phyloP scores from a whole-genome alignment of 83 land plant genomes.

The Picea mariana region DNA sequence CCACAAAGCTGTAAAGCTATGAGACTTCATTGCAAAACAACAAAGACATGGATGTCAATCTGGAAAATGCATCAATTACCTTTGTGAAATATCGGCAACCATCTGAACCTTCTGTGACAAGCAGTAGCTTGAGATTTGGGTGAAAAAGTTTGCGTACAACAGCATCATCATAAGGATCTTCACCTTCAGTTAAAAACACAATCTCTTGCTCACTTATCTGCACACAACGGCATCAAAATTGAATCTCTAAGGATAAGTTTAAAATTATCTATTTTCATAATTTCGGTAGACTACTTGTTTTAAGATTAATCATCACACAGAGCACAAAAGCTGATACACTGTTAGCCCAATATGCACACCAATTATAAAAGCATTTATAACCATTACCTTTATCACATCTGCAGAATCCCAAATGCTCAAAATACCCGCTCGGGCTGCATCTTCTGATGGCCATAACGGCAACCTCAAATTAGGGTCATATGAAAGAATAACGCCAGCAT shows the following conservation, averaged over 20 bases:
- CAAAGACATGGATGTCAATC: background rate
- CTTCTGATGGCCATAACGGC: conserved; percentile 79
- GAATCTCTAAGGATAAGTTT: background rate
- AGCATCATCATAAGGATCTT: conserved; percentile 74
- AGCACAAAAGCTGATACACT: background rate
- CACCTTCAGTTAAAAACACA: conserved; percentile 68
- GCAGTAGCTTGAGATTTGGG: conserved; percentile 71
- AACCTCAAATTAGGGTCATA: conserved; percentile 88
- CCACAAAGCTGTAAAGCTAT: background rate
- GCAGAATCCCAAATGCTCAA: conserved; percentile 83
- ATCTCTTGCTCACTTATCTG: conserved; percentile 16
- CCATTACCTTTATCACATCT: conserved; percentile 74
- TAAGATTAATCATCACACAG: background rate
- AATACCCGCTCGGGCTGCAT: conserved; percentile 70
- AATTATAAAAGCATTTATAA: background rate
- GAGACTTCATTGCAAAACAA: background rate
- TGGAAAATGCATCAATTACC: conserved; percentile 31
- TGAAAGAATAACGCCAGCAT: conserved; percentile 61
- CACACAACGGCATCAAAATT: conserved; percentile 6
- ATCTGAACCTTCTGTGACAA: conserved; percentile 77
- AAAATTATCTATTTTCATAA: background rate
- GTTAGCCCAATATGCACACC: background rate
- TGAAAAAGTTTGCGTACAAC: conserved; percentile 70
- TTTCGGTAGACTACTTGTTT: background rate
- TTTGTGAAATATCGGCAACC: conserved; percentile 82